phyloP scores from a whole-genome alignment of 75 land plant species.

The Selaginella tamariscina region DNA sequence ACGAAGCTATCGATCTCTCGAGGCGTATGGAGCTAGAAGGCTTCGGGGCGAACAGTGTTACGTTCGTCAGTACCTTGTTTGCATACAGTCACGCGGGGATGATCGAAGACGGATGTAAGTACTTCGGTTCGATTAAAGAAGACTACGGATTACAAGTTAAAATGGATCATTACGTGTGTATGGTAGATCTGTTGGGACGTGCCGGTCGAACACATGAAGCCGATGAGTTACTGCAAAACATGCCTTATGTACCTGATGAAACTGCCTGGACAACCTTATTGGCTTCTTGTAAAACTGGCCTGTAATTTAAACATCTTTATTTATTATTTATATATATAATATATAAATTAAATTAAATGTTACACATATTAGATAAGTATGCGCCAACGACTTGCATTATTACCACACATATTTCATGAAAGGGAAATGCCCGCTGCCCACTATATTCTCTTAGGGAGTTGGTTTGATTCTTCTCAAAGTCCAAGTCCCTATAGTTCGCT shows the following conservation, averaged over 20 bases:
- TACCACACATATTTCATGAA: no score
- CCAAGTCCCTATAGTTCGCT: no score
- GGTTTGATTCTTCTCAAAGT: no score
- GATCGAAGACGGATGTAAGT: constrained; percentile 1
- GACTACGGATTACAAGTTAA: constrained; percentile 14
- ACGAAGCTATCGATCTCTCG: no score
- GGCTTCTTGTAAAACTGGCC: constrained; percentile 9
- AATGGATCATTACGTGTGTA: no score
- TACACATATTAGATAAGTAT: no score
- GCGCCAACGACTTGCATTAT: no score
- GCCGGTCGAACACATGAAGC: constrained; percentile 17
- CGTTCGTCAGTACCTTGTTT: background rate
- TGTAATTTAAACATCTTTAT: no score
- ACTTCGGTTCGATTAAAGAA: constrained; percentile 29
- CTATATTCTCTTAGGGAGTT: no score
- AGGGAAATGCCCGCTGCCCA: no score
- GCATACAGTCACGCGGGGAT: background rate
- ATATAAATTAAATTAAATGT: no score
- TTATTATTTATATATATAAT: no score
- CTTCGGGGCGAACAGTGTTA: constrained; percentile 24
- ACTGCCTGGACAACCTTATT: constrained; percentile 16
- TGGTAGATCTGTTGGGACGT: constrained; percentile 16
- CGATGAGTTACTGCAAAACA: constrained; percentile 7
- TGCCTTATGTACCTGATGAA: constrained; percentile 2
- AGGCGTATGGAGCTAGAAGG: constrained; percentile 43